A percentile compares a stretch with the other conserved stretches of the same genome.
Evolutionary conservation across 495 filamentous ascomycete genomes (phyloP).

Genomic region (Schizothecium vesticola): DNA sequence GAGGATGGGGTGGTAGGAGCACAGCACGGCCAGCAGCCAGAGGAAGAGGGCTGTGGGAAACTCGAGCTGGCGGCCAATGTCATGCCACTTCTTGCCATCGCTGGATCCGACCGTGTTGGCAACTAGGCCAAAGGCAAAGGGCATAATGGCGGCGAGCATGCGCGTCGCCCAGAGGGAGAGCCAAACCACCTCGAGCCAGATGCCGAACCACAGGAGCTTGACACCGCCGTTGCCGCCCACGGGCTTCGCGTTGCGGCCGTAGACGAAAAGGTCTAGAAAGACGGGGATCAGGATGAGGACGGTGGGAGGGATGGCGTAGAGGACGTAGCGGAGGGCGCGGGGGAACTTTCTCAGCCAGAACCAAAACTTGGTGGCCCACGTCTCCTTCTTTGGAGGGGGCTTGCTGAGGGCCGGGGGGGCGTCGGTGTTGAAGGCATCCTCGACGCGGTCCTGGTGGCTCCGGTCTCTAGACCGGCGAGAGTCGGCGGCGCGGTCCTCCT

Average conservation of each 20-base stretch:
- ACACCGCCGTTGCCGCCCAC: slow-evolving; percentile 70
- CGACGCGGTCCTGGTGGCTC: slow-evolving; percentile 44
- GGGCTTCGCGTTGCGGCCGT: slow-evolving; percentile 34
- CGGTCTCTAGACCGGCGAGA: slow-evolving; percentile 33
- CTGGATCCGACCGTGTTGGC: slow-evolving; percentile 81
- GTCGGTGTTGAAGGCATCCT: slow-evolving; percentile 78
- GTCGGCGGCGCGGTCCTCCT: slow-evolving; percentile 39
- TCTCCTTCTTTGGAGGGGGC: slow-evolving; percentile 58
- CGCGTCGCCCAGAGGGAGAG: slow-evolving; percentile 79
- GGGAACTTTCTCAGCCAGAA: slow-evolving; percentile 62
- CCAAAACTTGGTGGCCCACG: slow-evolving; percentile 50
- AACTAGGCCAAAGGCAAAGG: slow-evolving; percentile 57
- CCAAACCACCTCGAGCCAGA: slow-evolving; percentile 95
- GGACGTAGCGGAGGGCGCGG: slow-evolving; percentile 75
- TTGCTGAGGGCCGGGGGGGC: slow-evolving; percentile 33
- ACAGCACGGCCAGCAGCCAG: slow-evolving; percentile 82
- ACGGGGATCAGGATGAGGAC: slow-evolving; percentile 74
- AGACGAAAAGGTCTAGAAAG: slow-evolving; percentile 66
- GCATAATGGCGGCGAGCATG: slow-evolving; percentile 71
- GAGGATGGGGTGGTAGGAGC: slow-evolving; percentile 64
- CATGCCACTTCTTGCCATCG: slow-evolving; percentile 82
- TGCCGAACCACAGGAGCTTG: slow-evolving; percentile 78
- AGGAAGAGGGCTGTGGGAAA: slow-evolving; percentile 83
- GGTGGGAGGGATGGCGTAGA: slow-evolving; percentile 76
- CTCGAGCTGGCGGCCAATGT: slow-evolving; percentile 82